Base-by-base conservation (phyloP, 129 eudicot species). In the Heracleum sosnowskyi region DNA sequence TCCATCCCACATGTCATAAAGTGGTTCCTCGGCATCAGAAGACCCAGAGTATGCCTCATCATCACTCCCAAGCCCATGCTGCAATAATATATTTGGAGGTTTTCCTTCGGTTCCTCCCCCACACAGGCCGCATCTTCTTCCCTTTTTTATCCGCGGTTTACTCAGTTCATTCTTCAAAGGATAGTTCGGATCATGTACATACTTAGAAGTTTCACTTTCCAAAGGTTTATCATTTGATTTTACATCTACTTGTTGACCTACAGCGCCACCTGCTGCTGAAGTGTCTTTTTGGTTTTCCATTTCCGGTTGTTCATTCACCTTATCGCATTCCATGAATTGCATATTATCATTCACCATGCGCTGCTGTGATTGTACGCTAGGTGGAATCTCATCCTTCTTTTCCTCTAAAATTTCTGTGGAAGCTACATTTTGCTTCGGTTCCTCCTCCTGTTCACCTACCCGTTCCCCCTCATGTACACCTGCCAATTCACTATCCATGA, bases 81-180 rank as follows among this genome's bases (percentile, higher is more conserved):
- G 84, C 57, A 86, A 79, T 12, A 90, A 80, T 78, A 73, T 80
- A 82, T 90, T 95, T 7, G 99, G 99, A 86, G 99, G 99, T 78
- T 90, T 95, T 17, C 99, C 99, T 51, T 92, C 92, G 10, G 84
- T 89, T 72, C 99, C 96, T 80, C 93, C 91, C 72, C 99, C 97
- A 85, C 99, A 95, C 81, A 95, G 82, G 81, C 96, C 97, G 82
- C 99, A 95, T n/a, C 87, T 85, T 78, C 97, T 92, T 35, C 97
- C 99, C 79, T 83, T 86, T 83, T 86, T 92, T 64, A 92, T 88
- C 26, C 82, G 86, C 10, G 93, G 79, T 75, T 84, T 86, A 17
- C 78, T 74, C 35, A 71, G 83, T 47, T 79, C 81, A 81, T 78
- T 87, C 76, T 66, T 57, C 39, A 79, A 80, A 81, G 78, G 81